Conservation (phyloP, 2,329 filamentous ascomycete genomes). For the Alternaria triticimaculans region DNA sequence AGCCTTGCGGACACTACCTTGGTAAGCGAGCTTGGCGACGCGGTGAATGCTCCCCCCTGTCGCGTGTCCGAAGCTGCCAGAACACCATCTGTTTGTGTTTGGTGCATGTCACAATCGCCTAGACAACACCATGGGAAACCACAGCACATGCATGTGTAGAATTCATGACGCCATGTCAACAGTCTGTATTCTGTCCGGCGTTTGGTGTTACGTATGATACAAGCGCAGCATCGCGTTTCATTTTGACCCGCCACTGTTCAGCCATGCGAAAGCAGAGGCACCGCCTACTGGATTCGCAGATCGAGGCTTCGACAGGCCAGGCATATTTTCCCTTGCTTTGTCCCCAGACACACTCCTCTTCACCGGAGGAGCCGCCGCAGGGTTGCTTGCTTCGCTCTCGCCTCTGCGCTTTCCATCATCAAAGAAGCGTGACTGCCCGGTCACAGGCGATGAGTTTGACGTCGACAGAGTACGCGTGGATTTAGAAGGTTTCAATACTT, state of each 20-base stretch:
- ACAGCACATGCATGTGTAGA: neutral
- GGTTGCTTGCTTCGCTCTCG: slow-evolving; percentile 25
- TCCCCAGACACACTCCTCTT: slow-evolving; percentile 40
- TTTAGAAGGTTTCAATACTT: slow-evolving; percentile 83
- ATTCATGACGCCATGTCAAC: neutral
- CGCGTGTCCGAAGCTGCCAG: neutral
- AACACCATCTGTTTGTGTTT: neutral
- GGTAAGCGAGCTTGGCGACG: slow-evolving; percentile 25
- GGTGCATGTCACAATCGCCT: neutral
- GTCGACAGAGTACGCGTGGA: slow-evolving; percentile 59
- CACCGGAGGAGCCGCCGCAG: slow-evolving; percentile 23
- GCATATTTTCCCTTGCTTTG: slow-evolving; percentile 48
- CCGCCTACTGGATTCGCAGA: slow-evolving; percentile 84
- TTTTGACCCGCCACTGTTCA: slow-evolving; percentile 61
- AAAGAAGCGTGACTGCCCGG: slow-evolving; percentile 56
- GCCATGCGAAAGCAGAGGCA: slow-evolving; percentile 94
- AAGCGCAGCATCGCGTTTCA: slow-evolving; percentile 13
- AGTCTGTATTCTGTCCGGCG: neutral
- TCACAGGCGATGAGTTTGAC: slow-evolving; percentile 31
- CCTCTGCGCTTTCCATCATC: slow-evolving; percentile 54
- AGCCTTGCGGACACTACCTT: slow-evolving; percentile 22
- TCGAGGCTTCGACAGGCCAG: slow-evolving; percentile 57
- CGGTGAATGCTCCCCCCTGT: slow-evolving; percentile 4
- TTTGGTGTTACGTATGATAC: neutral
- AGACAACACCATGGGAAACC: neutral